Conservation (phyloP, 129 eudicot species). For the Flaveria sonorensis region DNA sequence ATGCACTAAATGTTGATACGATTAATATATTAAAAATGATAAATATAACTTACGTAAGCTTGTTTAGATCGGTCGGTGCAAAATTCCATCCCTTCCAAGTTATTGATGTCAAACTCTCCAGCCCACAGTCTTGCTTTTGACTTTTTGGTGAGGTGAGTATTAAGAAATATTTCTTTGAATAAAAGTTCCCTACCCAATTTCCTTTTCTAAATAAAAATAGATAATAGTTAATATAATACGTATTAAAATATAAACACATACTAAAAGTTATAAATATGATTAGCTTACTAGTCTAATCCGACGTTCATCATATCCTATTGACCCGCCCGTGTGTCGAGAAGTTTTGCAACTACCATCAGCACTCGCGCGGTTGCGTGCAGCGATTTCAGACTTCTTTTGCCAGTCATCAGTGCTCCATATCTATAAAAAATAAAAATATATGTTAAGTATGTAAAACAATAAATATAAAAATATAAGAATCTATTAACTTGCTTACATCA, state of each 20-base stretch:
- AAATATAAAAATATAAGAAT: too few species aligned
- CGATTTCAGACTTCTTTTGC: too few species aligned
- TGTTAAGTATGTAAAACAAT: too few species aligned
- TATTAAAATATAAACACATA: too few species aligned
- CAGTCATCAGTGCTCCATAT: too few species aligned
- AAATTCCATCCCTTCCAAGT: not conserved
- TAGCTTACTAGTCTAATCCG: too few species aligned
- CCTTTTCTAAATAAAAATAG: not conserved
- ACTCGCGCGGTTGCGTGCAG: not conserved
- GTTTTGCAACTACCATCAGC: not conserved
- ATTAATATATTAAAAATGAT: too few species aligned
- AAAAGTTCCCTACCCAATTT: not conserved
- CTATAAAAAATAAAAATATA: too few species aligned
- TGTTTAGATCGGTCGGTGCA: not conserved
- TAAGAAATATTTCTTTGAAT: not conserved
- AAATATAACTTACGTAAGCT: too few species aligned
- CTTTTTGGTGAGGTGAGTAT: not conserved
- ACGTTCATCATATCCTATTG: not conserved
- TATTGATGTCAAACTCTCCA: not conserved
- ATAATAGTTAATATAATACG: not conserved
- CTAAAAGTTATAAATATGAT: too few species aligned
- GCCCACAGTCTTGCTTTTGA: not conserved
- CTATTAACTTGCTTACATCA: too few species aligned
- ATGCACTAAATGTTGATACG: too few species aligned
- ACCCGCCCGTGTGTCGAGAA: not conserved